phyloP scores from a whole-genome alignment of 148 eudicot genomes.

The Selenicereus undatus region DNA sequence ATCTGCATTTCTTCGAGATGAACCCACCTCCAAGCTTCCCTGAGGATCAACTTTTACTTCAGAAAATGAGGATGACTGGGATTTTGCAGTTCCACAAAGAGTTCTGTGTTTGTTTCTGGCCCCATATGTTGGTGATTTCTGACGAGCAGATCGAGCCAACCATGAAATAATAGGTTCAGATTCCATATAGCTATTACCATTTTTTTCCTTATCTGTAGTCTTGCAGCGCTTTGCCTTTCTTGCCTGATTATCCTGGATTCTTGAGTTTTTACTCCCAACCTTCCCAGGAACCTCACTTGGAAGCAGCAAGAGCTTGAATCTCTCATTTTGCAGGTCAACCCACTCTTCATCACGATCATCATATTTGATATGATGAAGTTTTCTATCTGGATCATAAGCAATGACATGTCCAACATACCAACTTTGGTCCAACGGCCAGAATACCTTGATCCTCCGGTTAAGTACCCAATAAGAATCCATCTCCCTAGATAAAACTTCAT shows the following conservation, averaged over 20 bases:
- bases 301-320: constrained; percentile 75
- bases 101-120: constrained; percentile 46
- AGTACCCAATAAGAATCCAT: constrained; percentile 69
- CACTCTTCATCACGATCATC: constrained; percentile 93
- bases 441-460: constrained; percentile 71
- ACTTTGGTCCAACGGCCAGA: constrained; percentile 92
- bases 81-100: constrained; percentile 24
- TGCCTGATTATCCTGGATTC: constrained; percentile 21
- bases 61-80: constrained; percentile 31
- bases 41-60: constrained; percentile 29
- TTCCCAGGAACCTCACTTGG: constrained; percentile 71
- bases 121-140: constrained; percentile 45
- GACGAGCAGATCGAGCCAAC: constrained; percentile 60
- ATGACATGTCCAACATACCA: constrained; percentile 85
- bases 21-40: constrained; percentile 26
- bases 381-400: constrained; percentile 59
- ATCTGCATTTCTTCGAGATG: constrained; percentile 30
- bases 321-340: constrained; percentile 76
- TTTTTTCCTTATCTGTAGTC: constrained; percentile 30
- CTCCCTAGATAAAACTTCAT: constrained; percentile 53
- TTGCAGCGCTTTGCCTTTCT: constrained; percentile 19
- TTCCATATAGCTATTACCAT: constrained; percentile 41
- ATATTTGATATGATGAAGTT: constrained; percentile 81
- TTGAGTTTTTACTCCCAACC: constrained; percentile 29
- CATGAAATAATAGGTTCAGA: constrained; percentile 88